A percentile compares a stretch with the other conserved stretches of the same genome.
Conservation (phyloP, 2,329 filamentous ascomycete genomes). For the Chrysoporthe cubensis region DNA sequence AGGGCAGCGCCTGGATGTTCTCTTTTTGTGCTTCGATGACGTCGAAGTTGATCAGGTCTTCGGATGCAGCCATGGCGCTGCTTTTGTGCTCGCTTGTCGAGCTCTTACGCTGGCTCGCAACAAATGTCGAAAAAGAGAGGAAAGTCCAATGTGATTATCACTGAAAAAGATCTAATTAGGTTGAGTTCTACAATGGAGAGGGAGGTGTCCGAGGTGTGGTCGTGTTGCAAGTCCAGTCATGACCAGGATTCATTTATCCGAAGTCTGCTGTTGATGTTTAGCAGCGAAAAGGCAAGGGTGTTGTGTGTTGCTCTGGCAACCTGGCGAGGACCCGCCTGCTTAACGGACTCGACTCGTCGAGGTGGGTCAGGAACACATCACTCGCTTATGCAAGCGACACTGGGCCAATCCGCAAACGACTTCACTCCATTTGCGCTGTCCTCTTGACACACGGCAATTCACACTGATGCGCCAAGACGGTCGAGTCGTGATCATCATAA, state of each 20-base stretch:
- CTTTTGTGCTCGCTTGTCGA: slow-evolving; percentile 26
- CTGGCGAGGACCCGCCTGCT: background rate
- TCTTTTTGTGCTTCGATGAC: slow-evolving; percentile 97
- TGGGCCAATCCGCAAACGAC: background rate
- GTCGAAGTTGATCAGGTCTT: slow-evolving; percentile 75
- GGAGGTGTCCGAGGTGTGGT: background rate
- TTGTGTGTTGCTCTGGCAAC: slow-evolving; percentile 32
- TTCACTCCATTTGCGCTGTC: background rate
- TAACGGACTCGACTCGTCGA: background rate
- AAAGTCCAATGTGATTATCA: slow-evolving; percentile 19
- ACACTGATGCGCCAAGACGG: background rate
- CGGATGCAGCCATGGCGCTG: slow-evolving; percentile 50
- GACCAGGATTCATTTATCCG: slow-evolving; percentile 19
- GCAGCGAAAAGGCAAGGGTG: slow-evolving; percentile 15
- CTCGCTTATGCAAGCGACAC: background rate
- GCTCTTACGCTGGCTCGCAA: slow-evolving; percentile 22
- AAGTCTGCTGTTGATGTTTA: slow-evolving; percentile 30
- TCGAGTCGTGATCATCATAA: slow-evolving; percentile 18
- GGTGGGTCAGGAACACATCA: background rate
- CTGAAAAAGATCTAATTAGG: slow-evolving; percentile 13
- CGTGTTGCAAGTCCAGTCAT: slow-evolving; percentile 21
- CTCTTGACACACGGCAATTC: background rate
- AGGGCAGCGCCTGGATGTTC: slow-evolving; percentile 92
- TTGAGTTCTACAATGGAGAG: background rate
- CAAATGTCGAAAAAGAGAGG: slow-evolving; percentile 20